These are phyloP conservation scores for Geotrichum citri-aurantii DNA, from an alignment of 1,139 yeast species.

Conservation along the genomic window DNA sequence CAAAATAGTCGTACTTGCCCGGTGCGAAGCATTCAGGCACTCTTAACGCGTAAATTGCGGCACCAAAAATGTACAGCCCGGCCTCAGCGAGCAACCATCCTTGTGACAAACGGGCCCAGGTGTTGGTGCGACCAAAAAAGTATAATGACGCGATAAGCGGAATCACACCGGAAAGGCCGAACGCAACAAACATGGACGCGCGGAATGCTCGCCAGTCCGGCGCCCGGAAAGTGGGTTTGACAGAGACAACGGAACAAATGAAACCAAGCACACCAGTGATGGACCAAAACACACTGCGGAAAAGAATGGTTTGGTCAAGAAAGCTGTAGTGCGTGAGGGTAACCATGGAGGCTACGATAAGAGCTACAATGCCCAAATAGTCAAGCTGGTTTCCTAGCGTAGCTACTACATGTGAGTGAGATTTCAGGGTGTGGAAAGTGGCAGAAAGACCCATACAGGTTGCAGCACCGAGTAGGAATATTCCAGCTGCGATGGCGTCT, in stretches of 20 bases:
- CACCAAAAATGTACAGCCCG: constrained; percentile 68
- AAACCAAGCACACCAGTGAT: constrained; percentile 53
- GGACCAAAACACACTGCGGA: constrained; percentile 43
- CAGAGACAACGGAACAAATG: constrained; percentile 58
- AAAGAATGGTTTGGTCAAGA: constrained; percentile 42
- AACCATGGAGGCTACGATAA: constrained; percentile 69
- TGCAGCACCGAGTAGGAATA: constrained; percentile 49
- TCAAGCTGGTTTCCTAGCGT: constrained; percentile 74
- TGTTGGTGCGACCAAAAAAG: constrained; percentile 44
- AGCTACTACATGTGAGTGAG: constrained; percentile 61
- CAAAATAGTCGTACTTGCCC: constrained; percentile 64
- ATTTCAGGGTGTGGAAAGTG: constrained; percentile 67
- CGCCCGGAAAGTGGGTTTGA: constrained; percentile 59
- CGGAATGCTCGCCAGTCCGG: constrained; percentile 70
- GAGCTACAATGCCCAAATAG: constrained; percentile 75
- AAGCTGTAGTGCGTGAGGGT: constrained; percentile 67
- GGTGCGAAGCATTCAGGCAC: constrained; percentile 71
- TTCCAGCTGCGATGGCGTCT: constrained; percentile 43
- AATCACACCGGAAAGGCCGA: constrained; percentile 72
- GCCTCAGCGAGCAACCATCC: constrained; percentile 67
- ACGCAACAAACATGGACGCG: constrained; percentile 70
- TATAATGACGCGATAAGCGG: constrained; percentile 56
- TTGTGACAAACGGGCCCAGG: constrained; percentile 50
- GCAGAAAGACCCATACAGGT: constrained; percentile 70
- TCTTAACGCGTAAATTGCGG: constrained; percentile 68